These are phyloP conservation scores for Blumeria graminis DNA, from an alignment of 2,329 filamentous ascomycete genomes.

Conservation along the genomic window DNA sequence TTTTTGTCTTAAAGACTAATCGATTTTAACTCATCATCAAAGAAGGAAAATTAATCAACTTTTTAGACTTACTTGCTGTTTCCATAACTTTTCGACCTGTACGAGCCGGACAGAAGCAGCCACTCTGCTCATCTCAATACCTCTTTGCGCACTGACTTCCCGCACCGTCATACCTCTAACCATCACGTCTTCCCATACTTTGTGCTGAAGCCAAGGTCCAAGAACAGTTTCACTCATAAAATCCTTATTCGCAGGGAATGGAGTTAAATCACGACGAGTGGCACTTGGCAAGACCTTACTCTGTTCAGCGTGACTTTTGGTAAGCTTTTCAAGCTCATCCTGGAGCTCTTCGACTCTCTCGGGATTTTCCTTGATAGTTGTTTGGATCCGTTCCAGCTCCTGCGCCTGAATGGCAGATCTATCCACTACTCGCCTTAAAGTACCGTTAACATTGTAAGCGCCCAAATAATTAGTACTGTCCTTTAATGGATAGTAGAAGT, in stretches of 20 bases:
- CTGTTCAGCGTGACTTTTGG: slow-evolving; percentile 2
- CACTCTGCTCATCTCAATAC: slow-evolving; percentile 44
- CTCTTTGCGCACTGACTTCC: slow-evolving; percentile 36
- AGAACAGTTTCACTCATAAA: slow-evolving; percentile 39
- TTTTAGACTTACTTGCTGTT: slow-evolving; percentile 30
- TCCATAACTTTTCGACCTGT: slow-evolving; percentile 42
- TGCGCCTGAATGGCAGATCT: slow-evolving; percentile 1
- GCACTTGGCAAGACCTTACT: slow-evolving; percentile 6
- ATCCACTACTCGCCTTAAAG: slow-evolving; percentile 10
- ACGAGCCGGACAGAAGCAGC: slow-evolving; percentile 46
- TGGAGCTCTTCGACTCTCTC: background rate
- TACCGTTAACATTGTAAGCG: slow-evolving; percentile 12
- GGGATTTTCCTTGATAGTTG: background rate
- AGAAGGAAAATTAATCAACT: slow-evolving; percentile 10
- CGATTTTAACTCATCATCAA: slow-evolving; percentile 58
- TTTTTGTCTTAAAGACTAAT: slow-evolving; percentile 98
- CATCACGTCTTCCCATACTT: slow-evolving; percentile 35
- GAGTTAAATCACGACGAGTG: slow-evolving; percentile 14
- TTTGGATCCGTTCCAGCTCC: background rate
- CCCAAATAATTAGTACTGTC: slow-evolving; percentile 14
- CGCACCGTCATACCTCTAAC: slow-evolving; percentile 30
- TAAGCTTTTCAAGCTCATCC: background rate
- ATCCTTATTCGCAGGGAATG: slow-evolving; percentile 35
- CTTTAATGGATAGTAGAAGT: slow-evolving; percentile 10
- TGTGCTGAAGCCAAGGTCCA: slow-evolving; percentile 37